Base-by-base conservation (phyloP, 192 early-diverging fungal species). In the Polychytrium aggregatum region DNA sequence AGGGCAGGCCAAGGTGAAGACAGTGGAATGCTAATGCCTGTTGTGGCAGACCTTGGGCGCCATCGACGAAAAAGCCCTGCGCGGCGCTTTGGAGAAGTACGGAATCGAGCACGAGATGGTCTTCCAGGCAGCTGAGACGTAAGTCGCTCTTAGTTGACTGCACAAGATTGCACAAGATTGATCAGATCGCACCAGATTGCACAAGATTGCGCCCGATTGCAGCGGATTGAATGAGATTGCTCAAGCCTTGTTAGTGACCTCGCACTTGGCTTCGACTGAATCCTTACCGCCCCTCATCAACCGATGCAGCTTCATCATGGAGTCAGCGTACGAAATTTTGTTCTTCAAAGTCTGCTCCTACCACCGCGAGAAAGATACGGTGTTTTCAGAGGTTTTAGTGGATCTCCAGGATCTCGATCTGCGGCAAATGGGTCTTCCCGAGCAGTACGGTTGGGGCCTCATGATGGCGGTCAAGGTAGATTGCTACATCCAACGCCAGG, bases 271-370 rank as follows among this genome's bases (percentile, higher is more conserved):
- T n/a, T n/a, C n/a, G n/a, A n/a, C n/a, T n/a, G n/a, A n/a, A n/a
- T n/a, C n/a, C n/a, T n/a, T 37, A 9, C 10, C 36, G 36, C n/a
- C 36, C 10, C n/a, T 37, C 36, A n/a, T 9, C 36, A 9, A 37
- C n/a, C 10, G 10, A 9, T n/a, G 10, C n/a, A 37, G 36, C 16
- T 56, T 36, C 46, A 48, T 62, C 10, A 46, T 67, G 56, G 54
- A 61, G 22, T 57, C 63, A n/a, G 54, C 53, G 3, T 67, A 67
- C 30, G 64, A 67, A 44, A 46, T 67, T 14, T 44, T 57, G 0
- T 67, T 42, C 24, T 67, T 61, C 24, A 43, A 51, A 20, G 49
- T 62, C 4, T 62, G 48, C 13, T 38, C 25, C 27, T 24, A 27
- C 14, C 45, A 46, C 22, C 46, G 57, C 3, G 34, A 44, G 18